Base-by-base conservation (phyloP, 345 rosid genomes). In the Sisymbrium irio region DNA sequence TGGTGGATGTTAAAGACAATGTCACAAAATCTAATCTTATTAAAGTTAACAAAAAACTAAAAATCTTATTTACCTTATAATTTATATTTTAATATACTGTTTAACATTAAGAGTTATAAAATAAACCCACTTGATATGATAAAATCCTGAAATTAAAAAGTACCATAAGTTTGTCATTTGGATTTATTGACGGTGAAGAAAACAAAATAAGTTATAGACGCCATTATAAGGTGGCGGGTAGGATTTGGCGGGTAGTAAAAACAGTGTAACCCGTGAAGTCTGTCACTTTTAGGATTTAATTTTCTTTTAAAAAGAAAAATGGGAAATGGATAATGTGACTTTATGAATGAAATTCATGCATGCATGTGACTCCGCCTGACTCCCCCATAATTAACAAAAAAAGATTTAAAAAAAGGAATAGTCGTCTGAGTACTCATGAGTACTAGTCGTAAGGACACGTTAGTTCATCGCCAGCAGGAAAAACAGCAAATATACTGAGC, bases 341-440 rank as follows among this genome's bases (percentile, higher is more conserved):
- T 54, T 63, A 10, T 54, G 65, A 65, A 73, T 65, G 65, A 73
- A 36, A 11, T 20, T 44, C 64, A 55, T 73, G 71, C 71, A 73
- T 73, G 65, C 77, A 73, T 56, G 77, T 73, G 77, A 73, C 77
- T 45, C 71, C 50, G 36, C 59, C 56, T 73, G 77, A 73, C 77
- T 45, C 71, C 50, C 46, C 59, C 56, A 54, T 55, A 11, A 28
- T 62, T 40, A 5, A 22, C 1, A 7, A 35, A 22, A 20, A 12
- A 9, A 27, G 27, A 14, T 9, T 10, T 14, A n/a, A 25, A 40
- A 2, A 15, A 47, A 5, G 10, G 13, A n/a, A 30, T 32, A 14
- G 67, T 41, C 62, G 55, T 53, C 66, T 51, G 41, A 63, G 40
- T 44, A 63, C 40, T 63, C 68, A 64, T 45, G 49, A 47, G 10